Conservation (phyloP, 805 yeast genomes). For the Kazachstania bromeliacearum region DNA sequence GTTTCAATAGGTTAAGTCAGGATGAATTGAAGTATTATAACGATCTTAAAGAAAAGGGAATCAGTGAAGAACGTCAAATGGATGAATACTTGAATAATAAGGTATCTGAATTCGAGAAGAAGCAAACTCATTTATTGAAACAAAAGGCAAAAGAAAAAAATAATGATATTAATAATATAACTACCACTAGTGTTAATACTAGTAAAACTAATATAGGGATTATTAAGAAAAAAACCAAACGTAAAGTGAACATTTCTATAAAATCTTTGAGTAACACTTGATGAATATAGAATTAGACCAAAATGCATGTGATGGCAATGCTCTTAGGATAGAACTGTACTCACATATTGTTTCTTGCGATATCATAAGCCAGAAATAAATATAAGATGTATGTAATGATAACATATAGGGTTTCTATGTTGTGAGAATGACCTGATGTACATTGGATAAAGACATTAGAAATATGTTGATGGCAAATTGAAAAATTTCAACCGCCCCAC, state of each 20-base stretch:
- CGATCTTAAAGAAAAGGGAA: constrained; percentile 4
- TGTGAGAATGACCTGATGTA: no score
- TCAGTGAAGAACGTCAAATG: constrained; percentile 7
- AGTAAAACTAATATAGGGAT: constrained; percentile 1
- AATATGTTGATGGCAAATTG: no score
- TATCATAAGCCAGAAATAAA: no score
- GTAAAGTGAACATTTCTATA: constrained; percentile 5
- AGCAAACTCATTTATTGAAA: constrained; percentile 1
- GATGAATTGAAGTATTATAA: constrained; percentile 18
- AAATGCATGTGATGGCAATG: no score
- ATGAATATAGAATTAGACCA: no score
- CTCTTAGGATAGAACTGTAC: no score
- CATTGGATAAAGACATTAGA: no score
- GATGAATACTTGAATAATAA: constrained; percentile 4
- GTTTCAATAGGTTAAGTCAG: constrained; percentile 22
- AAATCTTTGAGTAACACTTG: constrained; percentile 6
- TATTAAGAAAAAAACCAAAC: constrained; percentile 5
- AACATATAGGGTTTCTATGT: no score
- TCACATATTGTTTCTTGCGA: no score
- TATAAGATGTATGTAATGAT: no score
- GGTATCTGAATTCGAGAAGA: constrained; percentile 5
- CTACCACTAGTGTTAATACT: not conserved
- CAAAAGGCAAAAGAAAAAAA: not conserved
- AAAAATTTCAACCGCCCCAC: no score
- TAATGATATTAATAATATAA: not conserved